These are phyloP conservation scores for Trichoderma breve DNA, from an alignment of 2,329 filamentous ascomycete species.

Conservation along the genomic window DNA sequence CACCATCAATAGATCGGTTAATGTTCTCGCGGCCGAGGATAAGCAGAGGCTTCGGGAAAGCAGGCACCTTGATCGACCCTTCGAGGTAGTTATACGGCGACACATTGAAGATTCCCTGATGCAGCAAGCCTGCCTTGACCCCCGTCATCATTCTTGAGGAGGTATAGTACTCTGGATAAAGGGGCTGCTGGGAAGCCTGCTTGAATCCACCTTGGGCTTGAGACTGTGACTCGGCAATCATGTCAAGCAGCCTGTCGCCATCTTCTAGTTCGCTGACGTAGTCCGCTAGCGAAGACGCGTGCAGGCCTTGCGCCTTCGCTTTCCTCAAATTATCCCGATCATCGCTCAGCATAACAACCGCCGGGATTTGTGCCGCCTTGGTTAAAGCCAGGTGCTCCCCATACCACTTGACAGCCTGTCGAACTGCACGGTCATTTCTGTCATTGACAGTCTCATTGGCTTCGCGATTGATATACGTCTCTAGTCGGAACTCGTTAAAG, in stretches of 20 bases:
- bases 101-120: conserved; percentile 94
- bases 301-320: conserved; percentile 71
- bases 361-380: conserved; percentile 61
- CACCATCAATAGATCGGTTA: conserved; percentile 88
- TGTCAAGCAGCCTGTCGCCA: conserved; percentile 81
- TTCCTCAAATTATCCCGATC: conserved; percentile 85
- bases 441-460: conserved; percentile 89
- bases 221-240: conserved; percentile 79
- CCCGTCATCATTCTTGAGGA: conserved; percentile 94
- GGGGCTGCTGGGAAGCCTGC: conserved; percentile 63
- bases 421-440: conserved; percentile 88
- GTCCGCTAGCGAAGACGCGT: conserved; percentile 64
- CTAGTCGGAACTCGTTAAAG: conserved; percentile 95
- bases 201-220: conserved; percentile 65
- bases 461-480: conserved; percentile 78
- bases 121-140: conserved; percentile 80
- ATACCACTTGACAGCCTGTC: conserved; percentile 88
- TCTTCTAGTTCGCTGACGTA: conserved; percentile 86
- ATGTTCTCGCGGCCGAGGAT: conserved; percentile 93
- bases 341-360: conserved; percentile 90
- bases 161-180: conserved; percentile 88
- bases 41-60: conserved; percentile 85
- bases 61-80: conserved; percentile 82
- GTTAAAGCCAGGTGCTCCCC: conserved; percentile 70
- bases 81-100: conserved; percentile 98